phyloP scores from a whole-genome alignment of 2,329 filamentous ascomycete genomes.

The Hortaea sp. region DNA sequence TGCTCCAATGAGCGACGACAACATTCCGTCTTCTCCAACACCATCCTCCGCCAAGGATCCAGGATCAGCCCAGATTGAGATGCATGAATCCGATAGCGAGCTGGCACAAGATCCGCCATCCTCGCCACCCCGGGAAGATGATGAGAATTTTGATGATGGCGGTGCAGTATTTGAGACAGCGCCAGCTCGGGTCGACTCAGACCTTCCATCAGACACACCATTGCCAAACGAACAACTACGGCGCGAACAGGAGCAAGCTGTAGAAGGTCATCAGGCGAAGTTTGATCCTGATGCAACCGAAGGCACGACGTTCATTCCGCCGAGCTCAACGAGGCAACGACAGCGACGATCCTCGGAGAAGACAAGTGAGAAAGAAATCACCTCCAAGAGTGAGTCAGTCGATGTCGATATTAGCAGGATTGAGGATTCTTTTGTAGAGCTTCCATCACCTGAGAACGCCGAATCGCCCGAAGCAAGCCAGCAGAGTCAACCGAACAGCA shows the following conservation, averaged over 20 bases:
- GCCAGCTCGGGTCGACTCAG: background rate
- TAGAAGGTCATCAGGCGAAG: background rate
- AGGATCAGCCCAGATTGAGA: constrained; percentile 1
- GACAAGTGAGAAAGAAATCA: background rate
- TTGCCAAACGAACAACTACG: constrained; percentile 1
- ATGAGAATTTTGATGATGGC: background rate
- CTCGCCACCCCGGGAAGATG: background rate
- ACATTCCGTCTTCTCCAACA: constrained; percentile 44
- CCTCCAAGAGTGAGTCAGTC: constrained; percentile 1
- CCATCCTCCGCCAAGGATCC: constrained; percentile 21
- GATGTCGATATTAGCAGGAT: constrained; percentile 23
- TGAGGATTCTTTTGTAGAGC: constrained; percentile 27
- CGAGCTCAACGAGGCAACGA: background rate
- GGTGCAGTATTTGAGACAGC: background rate
- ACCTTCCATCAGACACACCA: constrained; percentile 1
- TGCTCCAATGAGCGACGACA: constrained; percentile 32
- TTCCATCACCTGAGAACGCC: background rate
- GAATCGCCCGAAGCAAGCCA: constrained; percentile 1
- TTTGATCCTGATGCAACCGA: background rate
- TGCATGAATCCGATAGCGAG: background rate
- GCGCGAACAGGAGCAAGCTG: constrained; percentile 2
- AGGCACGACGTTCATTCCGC: background rate
- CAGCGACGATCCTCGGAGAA: background rate
- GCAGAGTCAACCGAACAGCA: constrained; percentile 4
- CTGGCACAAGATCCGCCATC: constrained; percentile 1